phyloP scores from a whole-genome alignment of 2,329 filamentous ascomycete genomes.

The Escovopsis sp. region DNA sequence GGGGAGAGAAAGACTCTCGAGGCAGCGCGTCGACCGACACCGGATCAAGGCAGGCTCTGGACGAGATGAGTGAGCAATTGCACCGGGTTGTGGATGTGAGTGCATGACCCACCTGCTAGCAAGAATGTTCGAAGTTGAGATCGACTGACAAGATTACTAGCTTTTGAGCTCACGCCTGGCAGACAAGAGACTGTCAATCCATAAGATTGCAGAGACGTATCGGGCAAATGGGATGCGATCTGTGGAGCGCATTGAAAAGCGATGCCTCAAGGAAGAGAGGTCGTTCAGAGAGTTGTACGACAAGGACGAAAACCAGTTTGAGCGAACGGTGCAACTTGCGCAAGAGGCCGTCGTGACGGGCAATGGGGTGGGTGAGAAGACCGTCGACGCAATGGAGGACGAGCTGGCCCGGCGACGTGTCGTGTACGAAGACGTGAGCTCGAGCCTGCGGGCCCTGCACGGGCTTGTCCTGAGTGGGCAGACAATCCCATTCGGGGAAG shows the following conservation, averaged over 20 bases:
- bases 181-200: constrained; percentile 9
- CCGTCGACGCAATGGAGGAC: constrained; percentile 6
- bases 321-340: constrained; percentile 2
- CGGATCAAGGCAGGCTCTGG: not conserved
- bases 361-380: constrained; percentile 1
- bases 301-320: constrained; percentile 9
- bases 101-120: not conserved
- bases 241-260: constrained; percentile 10
- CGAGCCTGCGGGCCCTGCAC: constrained; percentile 11
- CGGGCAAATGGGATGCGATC: constrained; percentile 8
- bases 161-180: constrained; percentile 11
- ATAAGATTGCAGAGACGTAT: constrained; percentile 10
- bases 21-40: not conserved
- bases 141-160: constrained; percentile 5
- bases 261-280: constrained; percentile 9
- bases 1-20: not conserved
- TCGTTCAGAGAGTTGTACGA: constrained; percentile 7
- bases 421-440: constrained; percentile 8
- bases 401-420: constrained; percentile 5
- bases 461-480: constrained; percentile 6
- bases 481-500: not conserved
- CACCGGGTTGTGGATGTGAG: constrained; percentile 13
- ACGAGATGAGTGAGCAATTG: constrained; percentile 3
- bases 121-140: not conserved
- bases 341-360: constrained; percentile 5